Evolutionary conservation across 352 stramenopile genomes (phyloP), one percentile per base, ranked within the genome.

Genomic region (Elongisporangium prolatum): DNA sequence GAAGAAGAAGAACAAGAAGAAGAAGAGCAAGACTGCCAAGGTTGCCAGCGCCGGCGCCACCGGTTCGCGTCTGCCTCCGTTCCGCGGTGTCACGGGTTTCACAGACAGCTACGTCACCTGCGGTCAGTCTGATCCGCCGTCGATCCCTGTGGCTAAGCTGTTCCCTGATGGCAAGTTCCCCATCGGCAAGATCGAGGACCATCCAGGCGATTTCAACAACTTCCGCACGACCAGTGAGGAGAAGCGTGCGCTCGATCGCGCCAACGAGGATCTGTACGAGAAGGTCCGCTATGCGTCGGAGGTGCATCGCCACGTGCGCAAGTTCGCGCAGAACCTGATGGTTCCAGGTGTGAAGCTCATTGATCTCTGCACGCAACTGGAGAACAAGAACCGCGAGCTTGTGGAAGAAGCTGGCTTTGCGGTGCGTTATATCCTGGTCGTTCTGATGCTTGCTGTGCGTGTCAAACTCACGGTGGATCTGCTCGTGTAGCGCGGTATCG

Each of bases 361-460:
- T 18, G 97, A 99, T 67, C 91, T 99, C 80, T 99, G 97, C 72
- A 86, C 95, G 64, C 69, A 86, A 50, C 71, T 99, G 2, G 96
- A 99, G 75, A 93, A 99, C 60, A 98, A 97, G 72, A 98, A 98
- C 82, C 80, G 96, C 2, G 78, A 97, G 61, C 69, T 99, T 7
- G 89, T 99, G 2, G 75, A 89, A 61, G 97, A 99, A 72, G 69
- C 80, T 21, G 97, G 97, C 38, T 83, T 98, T 60, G 72, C 67
- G 56, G 74, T 84, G 71, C 49, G 71, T 74, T 17, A 28, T 40
- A 3, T 11, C 17, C 38, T 3, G 16, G 1, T 53, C 10, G 18
- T 16, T 53, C n/a, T n/a, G n/a, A n/a, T 34, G 14, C 13, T 11
- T 13, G 6, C 17, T 18, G 21, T 54, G 20, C n/a, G 7, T 2